Evolutionary conservation across 495 filamentous ascomycete genomes (phyloP).

Genomic region (Collariella sp.): DNA sequence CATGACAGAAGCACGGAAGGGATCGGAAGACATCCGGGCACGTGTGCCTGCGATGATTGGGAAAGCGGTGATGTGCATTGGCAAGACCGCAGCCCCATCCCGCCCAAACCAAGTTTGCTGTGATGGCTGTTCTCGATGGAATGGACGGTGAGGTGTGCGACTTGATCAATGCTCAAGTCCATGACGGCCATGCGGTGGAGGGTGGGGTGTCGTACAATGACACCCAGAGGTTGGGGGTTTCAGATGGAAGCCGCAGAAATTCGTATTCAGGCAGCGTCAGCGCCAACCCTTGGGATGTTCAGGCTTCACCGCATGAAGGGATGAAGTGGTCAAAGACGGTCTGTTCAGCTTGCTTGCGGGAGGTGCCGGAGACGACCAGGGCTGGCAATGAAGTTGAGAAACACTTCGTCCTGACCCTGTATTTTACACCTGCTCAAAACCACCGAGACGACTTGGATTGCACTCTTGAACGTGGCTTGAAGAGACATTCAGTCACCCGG

Average conservation of each 20-base stretch:
- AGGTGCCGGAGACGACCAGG: background rate
- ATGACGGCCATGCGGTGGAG: slow-evolving; percentile 18
- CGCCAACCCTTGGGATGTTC: background rate
- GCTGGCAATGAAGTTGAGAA: too few species aligned
- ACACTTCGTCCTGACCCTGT: too few species aligned
- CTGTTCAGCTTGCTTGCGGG: background rate
- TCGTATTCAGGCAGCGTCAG: slow-evolving; percentile 6
- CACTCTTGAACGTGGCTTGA: too few species aligned
- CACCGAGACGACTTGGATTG: too few species aligned
- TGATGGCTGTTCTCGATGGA: slow-evolving; percentile 1
- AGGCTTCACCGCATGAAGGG: slow-evolving; percentile 17
- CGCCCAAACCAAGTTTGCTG: slow-evolving; percentile 2
- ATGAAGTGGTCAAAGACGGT: background rate
- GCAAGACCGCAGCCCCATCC: background rate
- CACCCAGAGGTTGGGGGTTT: slow-evolving; percentile 15
- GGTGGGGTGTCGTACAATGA: slow-evolving; percentile 10
- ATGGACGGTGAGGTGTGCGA: slow-evolving; percentile 4
- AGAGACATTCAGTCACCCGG: too few species aligned
- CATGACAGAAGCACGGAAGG: background rate
- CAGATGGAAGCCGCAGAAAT: slow-evolving; percentile 2
- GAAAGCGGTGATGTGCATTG: slow-evolving; percentile 15
- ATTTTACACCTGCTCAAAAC: too few species aligned
- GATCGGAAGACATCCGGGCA: slow-evolving; percentile 9
- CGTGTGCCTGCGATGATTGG: slow-evolving; percentile 11
- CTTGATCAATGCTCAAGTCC: slow-evolving; percentile 18